Base-by-base conservation (phyloP, 2,329 filamentous ascomycete genomes). In the Phialemoniopsis sp. region DNA sequence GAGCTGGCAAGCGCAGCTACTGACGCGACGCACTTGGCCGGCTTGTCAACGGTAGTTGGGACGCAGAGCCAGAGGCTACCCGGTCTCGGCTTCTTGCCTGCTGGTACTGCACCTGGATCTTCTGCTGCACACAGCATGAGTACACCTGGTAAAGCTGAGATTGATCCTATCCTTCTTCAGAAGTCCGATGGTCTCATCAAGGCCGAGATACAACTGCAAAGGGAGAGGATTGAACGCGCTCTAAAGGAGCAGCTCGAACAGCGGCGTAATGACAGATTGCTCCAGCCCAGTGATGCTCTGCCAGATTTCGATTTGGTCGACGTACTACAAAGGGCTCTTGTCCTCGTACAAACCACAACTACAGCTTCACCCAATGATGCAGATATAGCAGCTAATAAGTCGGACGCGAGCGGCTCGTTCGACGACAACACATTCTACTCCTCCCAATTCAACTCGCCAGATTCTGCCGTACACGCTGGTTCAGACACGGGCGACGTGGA, bases 381-480 rank as follows among this genome's bases (percentile, higher is more conserved):
- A 51, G 72, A 63, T 50, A 53, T 63, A 62, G 64, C 58, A 64
- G 63, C 68, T 71, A 40, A 40, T 32, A 28, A 30, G 13, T 29
- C 29, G 16, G 45, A 42, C 49, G 66, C 77, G 56, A 86, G 75
- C 74, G 87, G 91, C 62, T 93, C 88, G 29, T 87, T 89, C 67
- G 89, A 96, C 65, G 85, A 94, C 60, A 89, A 94, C 57, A 93
- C 89, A 31, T 95, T 95, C 64, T 96, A 97, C 71, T 96, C 91
- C 50, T 96, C 90, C 66, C 87, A 85, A 67, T 84, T 90, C 70
- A 87, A 90, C 60, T 95, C 89, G 47, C 78, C 78, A 44, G 72
- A 78, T 40, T 73, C 70, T 21, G 66, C 78, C 57, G 70, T 76
- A 58, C 51, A 57, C 58, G 44, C 60, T 43, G 63, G 55, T 43